Percentiles rank a stretch among this genome's conserved stretches.
phyloP scores from a whole-genome alignment of 106 monocot genomes.

The Dendrobium nobile region DNA sequence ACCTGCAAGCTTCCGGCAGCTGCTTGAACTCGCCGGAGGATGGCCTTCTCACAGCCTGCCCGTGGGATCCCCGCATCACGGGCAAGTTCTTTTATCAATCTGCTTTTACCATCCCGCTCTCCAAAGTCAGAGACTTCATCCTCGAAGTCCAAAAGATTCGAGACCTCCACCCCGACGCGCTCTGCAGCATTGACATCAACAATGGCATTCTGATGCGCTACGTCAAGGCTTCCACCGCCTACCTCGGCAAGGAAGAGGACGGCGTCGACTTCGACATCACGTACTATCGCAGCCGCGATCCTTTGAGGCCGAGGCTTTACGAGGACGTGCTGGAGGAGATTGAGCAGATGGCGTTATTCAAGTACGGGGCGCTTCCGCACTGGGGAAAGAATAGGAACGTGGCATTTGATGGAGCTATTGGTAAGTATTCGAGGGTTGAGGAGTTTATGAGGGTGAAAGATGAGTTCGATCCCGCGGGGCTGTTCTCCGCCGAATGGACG shows the following conservation, averaged over 20 bases:
- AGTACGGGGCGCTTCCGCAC: conserved; percentile 67
- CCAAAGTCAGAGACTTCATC: conserved; percentile 47
- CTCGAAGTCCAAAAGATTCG: conserved; percentile 40
- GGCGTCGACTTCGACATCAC: conserved; percentile 49
- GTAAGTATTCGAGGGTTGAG: conserved; percentile 24
- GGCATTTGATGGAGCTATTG: conserved; percentile 36
- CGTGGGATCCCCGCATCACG: conserved; percentile 43
- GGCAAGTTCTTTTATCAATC: conserved; percentile 33
- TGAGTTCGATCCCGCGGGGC: conserved; percentile 37
- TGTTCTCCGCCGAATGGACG: conserved; percentile 71
- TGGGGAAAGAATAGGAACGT: conserved; percentile 73
- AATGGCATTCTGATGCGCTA: conserved; percentile 47
- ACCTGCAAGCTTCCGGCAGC: conserved; percentile 38
- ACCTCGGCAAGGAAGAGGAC: conserved; percentile 41
- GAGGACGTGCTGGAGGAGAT: conserved; percentile 67
- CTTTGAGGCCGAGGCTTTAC: conserved; percentile 32
- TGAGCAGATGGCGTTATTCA: conserved; percentile 75
- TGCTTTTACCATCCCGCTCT: conserved; percentile 31
- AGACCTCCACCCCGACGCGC: conserved; percentile 19
- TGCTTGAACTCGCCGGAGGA: conserved; percentile 41
- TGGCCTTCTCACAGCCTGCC: conserved; percentile 31
- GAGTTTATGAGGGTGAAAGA: conserved; percentile 42
- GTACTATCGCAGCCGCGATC: conserved; percentile 47
- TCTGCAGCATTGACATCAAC: conserved; percentile 48
- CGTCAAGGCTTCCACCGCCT: conserved; percentile 35